Percentiles rank a stretch among this genome's conserved stretches.
Conservation (phyloP, 306 rosid species). For the Trifolium pratense region DNA sequence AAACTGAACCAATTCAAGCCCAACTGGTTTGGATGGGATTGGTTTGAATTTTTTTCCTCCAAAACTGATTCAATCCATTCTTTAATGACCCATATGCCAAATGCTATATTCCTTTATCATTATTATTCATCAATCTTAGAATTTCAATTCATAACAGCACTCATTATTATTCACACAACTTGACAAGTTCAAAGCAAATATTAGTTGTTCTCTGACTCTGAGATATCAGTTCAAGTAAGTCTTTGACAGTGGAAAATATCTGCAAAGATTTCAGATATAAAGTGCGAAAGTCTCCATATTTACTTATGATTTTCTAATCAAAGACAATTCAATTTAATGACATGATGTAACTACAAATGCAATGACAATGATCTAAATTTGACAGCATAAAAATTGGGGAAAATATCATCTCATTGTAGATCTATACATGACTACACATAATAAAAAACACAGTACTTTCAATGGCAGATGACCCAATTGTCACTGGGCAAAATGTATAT, state of each 20-base stretch:
- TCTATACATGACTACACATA: conserved; percentile 11
- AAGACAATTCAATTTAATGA: not conserved
- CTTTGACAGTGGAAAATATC: conserved; percentile 34
- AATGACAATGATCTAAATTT: conserved; percentile 14
- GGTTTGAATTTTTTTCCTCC: too few species aligned
- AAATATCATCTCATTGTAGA: too few species aligned
- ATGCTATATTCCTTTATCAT: conserved; percentile 2
- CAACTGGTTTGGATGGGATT: too few species aligned
- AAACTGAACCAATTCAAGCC: too few species aligned
- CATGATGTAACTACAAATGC: conserved; percentile 24
- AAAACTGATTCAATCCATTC: too few species aligned
- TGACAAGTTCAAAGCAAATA: conserved; percentile 21
- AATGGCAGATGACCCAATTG: conserved; percentile 13
- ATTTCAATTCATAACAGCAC: conserved; percentile 11
- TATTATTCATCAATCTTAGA: too few species aligned
- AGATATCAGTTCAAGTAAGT: conserved; percentile 4
- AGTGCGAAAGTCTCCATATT: conserved; percentile 15
- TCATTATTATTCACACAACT: conserved; percentile 15
- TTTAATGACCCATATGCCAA: too few species aligned
- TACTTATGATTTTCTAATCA: conserved; percentile 9
- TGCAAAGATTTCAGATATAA: not conserved
- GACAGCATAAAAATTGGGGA: conserved; percentile 18
- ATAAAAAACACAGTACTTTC: conserved; percentile 13
- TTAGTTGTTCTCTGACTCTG: conserved; percentile 1
- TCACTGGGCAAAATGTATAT: not conserved